These are phyloP conservation scores for Globisporangium uncinulatum DNA, from an alignment of 352 stramenopile species.

Conservation along the genomic window DNA sequence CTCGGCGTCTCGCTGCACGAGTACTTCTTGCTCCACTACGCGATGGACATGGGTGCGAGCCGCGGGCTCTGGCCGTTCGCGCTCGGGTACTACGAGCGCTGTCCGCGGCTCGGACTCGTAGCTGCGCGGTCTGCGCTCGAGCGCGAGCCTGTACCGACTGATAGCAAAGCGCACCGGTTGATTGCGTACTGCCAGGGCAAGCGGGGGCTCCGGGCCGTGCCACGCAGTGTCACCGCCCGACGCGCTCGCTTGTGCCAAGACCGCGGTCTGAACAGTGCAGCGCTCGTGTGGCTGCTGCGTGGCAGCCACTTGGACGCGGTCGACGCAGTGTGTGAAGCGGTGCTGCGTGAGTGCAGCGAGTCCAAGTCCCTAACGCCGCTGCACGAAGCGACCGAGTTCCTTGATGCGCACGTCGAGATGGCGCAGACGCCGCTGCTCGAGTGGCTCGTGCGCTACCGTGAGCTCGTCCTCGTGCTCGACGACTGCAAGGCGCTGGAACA, in stretches of 20 bases:
- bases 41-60: constrained; percentile 52
- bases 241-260: constrained; percentile 38
- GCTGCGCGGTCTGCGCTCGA: constrained; percentile 36
- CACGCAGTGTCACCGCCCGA: constrained; percentile 28
- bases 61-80: constrained; percentile 65
- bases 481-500: constrained; percentile 45
- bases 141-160: constrained; percentile 40
- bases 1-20: constrained; percentile 51
- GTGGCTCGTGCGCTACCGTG: constrained; percentile 66
- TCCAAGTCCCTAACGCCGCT: constrained; percentile 35
- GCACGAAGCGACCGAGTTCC: constrained; percentile 65
- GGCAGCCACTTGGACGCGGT: constrained; percentile 50
- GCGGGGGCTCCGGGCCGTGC: constrained; percentile 25
- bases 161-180: constrained; percentile 58
- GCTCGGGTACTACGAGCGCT: constrained; percentile 58
- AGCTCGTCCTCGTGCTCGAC: constrained; percentile 61
- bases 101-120: constrained; percentile 38
- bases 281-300: constrained; percentile 65
- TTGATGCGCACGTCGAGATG: constrained; percentile 40
- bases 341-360: constrained; percentile 42
- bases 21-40: constrained; percentile 61
- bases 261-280: constrained; percentile 30
- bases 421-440: constrained; percentile 39
- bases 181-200: constrained; percentile 50
- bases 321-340: constrained; percentile 46